Base-by-base conservation (phyloP, 257 asterid species). In the Fraxinus excelsior region DNA sequence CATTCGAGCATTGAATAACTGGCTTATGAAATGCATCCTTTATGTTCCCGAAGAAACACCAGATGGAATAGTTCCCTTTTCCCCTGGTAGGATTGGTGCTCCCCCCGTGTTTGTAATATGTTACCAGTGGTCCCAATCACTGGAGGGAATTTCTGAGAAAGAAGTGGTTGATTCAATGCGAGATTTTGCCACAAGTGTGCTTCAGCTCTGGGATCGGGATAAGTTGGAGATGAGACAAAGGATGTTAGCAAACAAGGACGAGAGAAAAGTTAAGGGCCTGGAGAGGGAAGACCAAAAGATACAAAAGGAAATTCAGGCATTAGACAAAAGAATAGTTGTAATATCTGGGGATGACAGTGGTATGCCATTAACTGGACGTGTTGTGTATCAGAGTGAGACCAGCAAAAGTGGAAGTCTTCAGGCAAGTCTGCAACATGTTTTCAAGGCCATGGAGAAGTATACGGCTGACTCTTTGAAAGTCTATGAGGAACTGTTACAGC, bases 81-180 rank as follows among this genome's bases (percentile, higher is more conserved):
- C 99, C 69, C 99, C 97, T 3, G 91, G 99, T 64, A 88, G 97
- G 67, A 87, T 92, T 2, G 97, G 99, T n/a, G 97, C 97, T 12
- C 99, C 99, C 29, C 95, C 97, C 0, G 87, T 92, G 31, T 94
- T 94, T 67, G 89, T 91, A 42, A 80, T 90, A 25, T 92, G 97
- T 79, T 84, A 92, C 71, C 97, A 91, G 35, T 94, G 99, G 99
- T 88, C 92, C 81, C 99, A 91, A 58, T 84, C 95, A 26, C 14
- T 92, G 81, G 97, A 88, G 28, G 80, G 86, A 80, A 82, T 92
- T 21, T 91, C 99, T 1, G 97, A 92, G 81, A 90, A 89, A 76
- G 99, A 94, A 80, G 99, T 92, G 49, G 79, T 94, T 29, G 92
- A 82, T 73, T 85, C 87, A 13, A 87, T 94, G 97, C 86, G 95